Conservation (phyloP, 164 flowering plant species). For the Tetracentron sinense region DNA sequence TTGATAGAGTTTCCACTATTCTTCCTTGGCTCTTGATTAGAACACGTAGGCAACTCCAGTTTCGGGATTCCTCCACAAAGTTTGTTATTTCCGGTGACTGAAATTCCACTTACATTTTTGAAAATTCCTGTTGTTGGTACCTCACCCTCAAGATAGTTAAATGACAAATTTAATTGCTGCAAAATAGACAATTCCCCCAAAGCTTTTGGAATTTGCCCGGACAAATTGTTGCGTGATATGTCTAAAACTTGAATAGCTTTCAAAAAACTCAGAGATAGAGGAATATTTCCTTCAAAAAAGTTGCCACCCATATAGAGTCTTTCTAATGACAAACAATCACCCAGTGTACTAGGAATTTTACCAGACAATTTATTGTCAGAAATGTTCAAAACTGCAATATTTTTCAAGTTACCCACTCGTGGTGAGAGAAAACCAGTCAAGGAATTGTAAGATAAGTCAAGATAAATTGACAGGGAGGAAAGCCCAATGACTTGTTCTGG, state of each 20-base stretch:
- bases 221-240: constrained; percentile 30
- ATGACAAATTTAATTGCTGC: constrained; percentile 31
- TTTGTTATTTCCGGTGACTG: constrained; percentile 24
- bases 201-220: constrained; percentile 25
- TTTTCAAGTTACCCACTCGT: constrained; percentile 22
- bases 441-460: constrained; percentile 12
- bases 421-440: constrained; percentile 21
- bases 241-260: constrained; percentile 15
- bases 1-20: background rate
- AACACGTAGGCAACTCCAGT: constrained; percentile 28
- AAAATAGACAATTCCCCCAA: constrained; percentile 13
- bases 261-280: constrained; percentile 16
- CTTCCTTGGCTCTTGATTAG: background rate
- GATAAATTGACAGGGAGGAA: background rate
- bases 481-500: constrained; percentile 16
- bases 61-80: constrained; percentile 38
- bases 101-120: constrained; percentile 24
- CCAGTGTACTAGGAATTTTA: constrained; percentile 22
- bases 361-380: constrained; percentile 31
- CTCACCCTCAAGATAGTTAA: constrained; percentile 36
- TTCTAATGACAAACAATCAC: constrained; percentile 14
- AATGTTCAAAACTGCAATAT: constrained; percentile 7
- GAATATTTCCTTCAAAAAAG: constrained; percentile 24
- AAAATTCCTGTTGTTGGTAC: constrained; percentile 41
- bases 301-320: constrained; percentile 13